phyloP scores from a whole-genome alignment of 2,329 filamentous ascomycete genomes.

The Arthrobotrys conoides region DNA sequence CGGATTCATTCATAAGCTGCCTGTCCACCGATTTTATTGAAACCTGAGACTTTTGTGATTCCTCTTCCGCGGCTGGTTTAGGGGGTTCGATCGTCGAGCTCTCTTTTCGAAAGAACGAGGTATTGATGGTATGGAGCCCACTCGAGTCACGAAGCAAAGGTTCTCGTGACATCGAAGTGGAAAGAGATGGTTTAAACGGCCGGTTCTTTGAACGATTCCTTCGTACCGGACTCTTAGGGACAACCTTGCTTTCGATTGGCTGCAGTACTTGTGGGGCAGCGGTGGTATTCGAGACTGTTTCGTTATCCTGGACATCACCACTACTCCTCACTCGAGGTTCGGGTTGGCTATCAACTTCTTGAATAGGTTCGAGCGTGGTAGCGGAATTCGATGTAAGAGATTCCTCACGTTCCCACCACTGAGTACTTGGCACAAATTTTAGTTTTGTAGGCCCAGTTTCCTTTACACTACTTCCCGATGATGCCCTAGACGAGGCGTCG shows the following conservation, averaged over 20 bases:
- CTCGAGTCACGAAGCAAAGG: slow-evolving; percentile 51
- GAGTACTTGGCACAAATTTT: slow-evolving; percentile 42
- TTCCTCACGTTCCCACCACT: slow-evolving; percentile 58
- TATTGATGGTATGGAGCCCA: slow-evolving; percentile 38
- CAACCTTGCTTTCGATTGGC: slow-evolving; percentile 16
- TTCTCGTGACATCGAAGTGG: slow-evolving; percentile 10
- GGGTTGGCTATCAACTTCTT: slow-evolving; percentile 53
- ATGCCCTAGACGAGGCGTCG: background rate
- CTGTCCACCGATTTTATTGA: slow-evolving; percentile 47
- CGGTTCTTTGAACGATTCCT: background rate
- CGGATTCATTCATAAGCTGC: slow-evolving; percentile 46
- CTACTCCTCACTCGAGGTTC: slow-evolving; percentile 44
- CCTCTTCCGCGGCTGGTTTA: slow-evolving; percentile 16
- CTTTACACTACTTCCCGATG: background rate
- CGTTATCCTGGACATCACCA: slow-evolving; percentile 9
- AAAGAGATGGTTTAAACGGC: background rate
- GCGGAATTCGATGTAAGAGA: slow-evolving; percentile 25
- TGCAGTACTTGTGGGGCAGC: background rate
- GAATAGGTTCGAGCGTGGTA: slow-evolving; percentile 35
- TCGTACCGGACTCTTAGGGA: slow-evolving; percentile 38
- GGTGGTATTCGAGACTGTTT: background rate
- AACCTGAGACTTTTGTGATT: slow-evolving; percentile 49
- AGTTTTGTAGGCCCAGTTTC: background rate
- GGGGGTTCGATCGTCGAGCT: slow-evolving; percentile 33
- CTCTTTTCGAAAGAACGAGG: slow-evolving; percentile 49